phyloP scores from a whole-genome alignment of 768 basidiomycete genomes.

The Hemileccinum rubropunctum region DNA sequence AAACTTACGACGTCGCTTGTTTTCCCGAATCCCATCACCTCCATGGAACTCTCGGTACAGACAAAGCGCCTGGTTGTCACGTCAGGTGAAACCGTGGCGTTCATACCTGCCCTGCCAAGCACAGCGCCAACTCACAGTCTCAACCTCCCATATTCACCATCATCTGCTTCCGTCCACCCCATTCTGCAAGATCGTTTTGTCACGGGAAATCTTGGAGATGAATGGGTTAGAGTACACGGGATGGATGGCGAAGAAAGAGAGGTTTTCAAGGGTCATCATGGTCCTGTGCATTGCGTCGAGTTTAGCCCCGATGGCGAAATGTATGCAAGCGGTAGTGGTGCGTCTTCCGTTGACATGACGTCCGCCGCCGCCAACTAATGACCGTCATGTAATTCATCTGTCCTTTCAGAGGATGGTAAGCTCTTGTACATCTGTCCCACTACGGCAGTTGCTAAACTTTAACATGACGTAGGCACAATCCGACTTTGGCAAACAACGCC shows the following conservation, averaged over 20 bases:
- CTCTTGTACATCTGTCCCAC: not conserved
- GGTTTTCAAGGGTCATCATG: conserved; percentile 94
- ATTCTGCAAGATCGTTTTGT: conserved; percentile 86
- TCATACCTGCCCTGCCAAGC: conserved; percentile 74
- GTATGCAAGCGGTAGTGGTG: conserved; percentile 95
- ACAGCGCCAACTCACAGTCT: conserved; percentile 69
- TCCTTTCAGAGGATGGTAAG: conserved; percentile 68
- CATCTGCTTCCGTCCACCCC: conserved; percentile 94
- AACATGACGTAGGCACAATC: conserved; percentile 67
- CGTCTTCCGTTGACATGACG: conserved; percentile 34
- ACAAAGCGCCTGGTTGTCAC: conserved; percentile 87
- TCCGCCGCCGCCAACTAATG: conserved; percentile 6
- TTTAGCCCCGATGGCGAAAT: conserved; percentile 97
- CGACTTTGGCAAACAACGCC: conserved; percentile 97
- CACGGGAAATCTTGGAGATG: conserved; percentile 84
- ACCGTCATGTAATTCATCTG: conserved; percentile 8
- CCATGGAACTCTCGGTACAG: conserved; percentile 86
- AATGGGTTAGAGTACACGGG: conserved; percentile 95
- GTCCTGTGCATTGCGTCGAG: conserved; percentile 91
- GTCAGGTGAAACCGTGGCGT: conserved; percentile 88
- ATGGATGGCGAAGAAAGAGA: conserved; percentile 89
- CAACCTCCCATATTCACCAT: conserved; percentile 80
- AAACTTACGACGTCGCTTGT: conserved; percentile 65
- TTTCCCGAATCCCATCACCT: conserved; percentile 80
- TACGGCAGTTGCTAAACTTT: conserved; percentile 2